Conservation (phyloP, 2,329 filamentous ascomycete species). For the Neobulgaria alba region DNA sequence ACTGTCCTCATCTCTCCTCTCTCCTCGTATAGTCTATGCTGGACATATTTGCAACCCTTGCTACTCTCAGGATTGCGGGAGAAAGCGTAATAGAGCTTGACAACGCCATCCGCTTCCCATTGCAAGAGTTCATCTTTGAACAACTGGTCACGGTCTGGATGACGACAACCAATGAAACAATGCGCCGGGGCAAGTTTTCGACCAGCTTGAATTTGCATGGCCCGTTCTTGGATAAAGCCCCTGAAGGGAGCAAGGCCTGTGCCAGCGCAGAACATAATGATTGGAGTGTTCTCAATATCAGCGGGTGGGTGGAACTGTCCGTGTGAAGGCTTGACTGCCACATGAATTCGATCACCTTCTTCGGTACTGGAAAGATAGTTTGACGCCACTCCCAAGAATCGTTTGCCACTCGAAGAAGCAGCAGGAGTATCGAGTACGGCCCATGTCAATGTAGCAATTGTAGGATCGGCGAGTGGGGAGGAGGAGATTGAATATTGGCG, state of each 20-base stretch:
- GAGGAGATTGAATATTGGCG: constrained; percentile 78
- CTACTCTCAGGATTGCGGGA: constrained; percentile 15
- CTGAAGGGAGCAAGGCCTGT: constrained; percentile 40
- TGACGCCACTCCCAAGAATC: constrained; percentile 40
- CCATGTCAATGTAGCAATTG: constrained; percentile 54
- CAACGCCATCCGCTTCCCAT: constrained; percentile 20
- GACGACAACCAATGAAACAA: constrained; percentile 23
- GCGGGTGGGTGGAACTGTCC: constrained; percentile 27
- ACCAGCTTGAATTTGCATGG: constrained; percentile 34
- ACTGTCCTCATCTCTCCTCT: constrained; percentile 17
- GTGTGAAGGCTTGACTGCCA: constrained; percentile 32
- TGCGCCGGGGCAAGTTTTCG: constrained; percentile 21
- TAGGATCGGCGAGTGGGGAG: constrained; percentile 60
- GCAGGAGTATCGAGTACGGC: constrained; percentile 43
- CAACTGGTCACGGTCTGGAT: constrained; percentile 18
- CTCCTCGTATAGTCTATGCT: constrained; percentile 23
- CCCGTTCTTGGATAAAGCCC: constrained; percentile 40
- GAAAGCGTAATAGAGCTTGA: constrained; percentile 21
- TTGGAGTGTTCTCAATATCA: constrained; percentile 24
- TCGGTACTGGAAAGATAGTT: constrained; percentile 37
- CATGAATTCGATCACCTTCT: constrained; percentile 31
- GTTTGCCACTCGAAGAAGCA: constrained; percentile 25
- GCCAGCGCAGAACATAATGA: constrained; percentile 29
- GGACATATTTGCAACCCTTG: constrained; percentile 20
- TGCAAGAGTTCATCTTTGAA: constrained; percentile 16